Evolutionary conservation across 75 land plant genomes (phyloP).

Genomic region (Selaginella moellendorffii): DNA sequence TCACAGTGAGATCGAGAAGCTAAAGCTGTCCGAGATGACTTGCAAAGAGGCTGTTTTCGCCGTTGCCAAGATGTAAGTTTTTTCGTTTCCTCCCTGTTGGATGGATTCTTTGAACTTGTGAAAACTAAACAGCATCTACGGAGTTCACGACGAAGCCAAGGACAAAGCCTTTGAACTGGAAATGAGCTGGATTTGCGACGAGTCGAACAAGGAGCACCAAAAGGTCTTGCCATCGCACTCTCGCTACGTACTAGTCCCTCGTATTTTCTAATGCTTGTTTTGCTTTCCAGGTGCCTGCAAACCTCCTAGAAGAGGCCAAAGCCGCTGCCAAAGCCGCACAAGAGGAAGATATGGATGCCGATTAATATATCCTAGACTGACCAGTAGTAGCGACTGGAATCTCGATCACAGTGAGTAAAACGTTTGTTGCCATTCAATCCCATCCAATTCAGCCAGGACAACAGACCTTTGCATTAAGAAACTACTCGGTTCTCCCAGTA

Average conservation of each 20-base stretch:
- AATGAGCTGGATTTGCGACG: slow-evolving; percentile 94
- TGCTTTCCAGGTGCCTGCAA: slow-evolving; percentile 61
- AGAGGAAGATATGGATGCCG: slow-evolving; percentile 95
- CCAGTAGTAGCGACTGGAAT: no score
- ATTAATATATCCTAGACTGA: no score
- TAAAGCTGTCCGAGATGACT: slow-evolving; percentile 91
- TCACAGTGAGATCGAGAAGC: slow-evolving; percentile 88
- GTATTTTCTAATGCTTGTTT: no score
- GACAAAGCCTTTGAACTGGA: slow-evolving; percentile 94
- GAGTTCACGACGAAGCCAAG: slow-evolving; percentile 86
- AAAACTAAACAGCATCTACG: slow-evolving; percentile 62
- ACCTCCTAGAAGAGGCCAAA: slow-evolving; percentile 65
- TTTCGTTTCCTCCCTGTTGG: not conserved
- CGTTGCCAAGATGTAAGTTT: slow-evolving; percentile 90
- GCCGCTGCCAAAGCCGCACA: slow-evolving; percentile 66
- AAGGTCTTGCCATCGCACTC: slow-evolving; percentile 28
- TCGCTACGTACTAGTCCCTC: not conserved
- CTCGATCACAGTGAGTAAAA: no score
- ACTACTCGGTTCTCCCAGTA: no score
- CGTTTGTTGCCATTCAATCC: no score
- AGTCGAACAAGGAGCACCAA: slow-evolving; percentile 72
- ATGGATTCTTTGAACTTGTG: not conserved
- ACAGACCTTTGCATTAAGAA: no score
- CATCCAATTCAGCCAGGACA: no score
- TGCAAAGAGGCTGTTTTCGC: slow-evolving; percentile 84